Evolutionary conservation across 139 green algal genomes (phyloP), one percentile per base, ranked within the genome.

Genomic region (Picochlorum sp.): DNA sequence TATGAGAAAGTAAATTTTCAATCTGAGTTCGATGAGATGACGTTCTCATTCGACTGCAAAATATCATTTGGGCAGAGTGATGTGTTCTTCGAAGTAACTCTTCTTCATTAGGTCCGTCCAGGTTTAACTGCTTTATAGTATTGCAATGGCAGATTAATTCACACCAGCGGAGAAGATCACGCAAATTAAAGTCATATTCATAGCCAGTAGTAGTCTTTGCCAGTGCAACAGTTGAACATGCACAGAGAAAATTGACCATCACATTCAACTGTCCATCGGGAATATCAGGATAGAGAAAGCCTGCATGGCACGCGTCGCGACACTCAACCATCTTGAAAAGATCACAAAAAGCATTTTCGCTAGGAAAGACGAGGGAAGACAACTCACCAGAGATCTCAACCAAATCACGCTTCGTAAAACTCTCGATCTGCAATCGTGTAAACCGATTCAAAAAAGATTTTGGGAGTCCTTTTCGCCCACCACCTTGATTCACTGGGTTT

Each of bases 121-220:
- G n/a, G n/a, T n/a, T n/a, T n/a, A n/a, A n/a, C n/a, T n/a, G n/a
- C n/a, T n/a, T n/a, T n/a, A n/a, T n/a, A n/a, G n/a, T n/a, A n/a
- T n/a, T n/a, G n/a, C n/a, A n/a, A n/a, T n/a, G 29, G 6, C 13
- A 29, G 20, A 85, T 63, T 35, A 98, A 75, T 18, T 94, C 69
- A 33, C 89, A 96, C 92, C 92, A 99, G 25, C 93, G 76, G 64
- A 98, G 75, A 49, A 99, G 69, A 64, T 99, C 93, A 0, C 93
- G 81, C 60, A 99, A 74, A 68, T 99, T 99, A 79, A 99, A 98
- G 67, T 99, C 93, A 88, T 88, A 99, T 8, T 91, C 93, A n/a
- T n/a, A n/a, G n/a, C n/a, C n/a, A n/a, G n/a, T n/a, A n/a, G n/a
- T n/a, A n/a, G n/a, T n/a, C n/a, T n/a, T n/a, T n/a, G n/a, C n/a